These are phyloP conservation scores for Camelina sativa DNA, from an alignment of 345 rosid species.

Conservation along the genomic window DNA sequence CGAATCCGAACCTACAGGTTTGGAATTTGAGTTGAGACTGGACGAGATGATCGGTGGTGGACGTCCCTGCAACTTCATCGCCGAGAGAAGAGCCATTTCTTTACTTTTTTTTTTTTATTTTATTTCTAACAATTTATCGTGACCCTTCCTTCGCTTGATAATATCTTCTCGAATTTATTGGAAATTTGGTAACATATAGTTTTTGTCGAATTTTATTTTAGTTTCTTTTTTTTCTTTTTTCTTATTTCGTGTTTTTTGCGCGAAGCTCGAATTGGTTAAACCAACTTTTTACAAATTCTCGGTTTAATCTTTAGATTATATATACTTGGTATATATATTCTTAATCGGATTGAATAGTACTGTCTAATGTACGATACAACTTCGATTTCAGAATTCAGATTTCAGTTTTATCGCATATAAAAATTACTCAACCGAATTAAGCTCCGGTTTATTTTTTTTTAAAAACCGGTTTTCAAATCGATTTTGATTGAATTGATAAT, in stretches of 20 bases:
- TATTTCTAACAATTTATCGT: constrained; percentile 21
- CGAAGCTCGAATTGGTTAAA: background rate
- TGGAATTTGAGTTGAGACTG: constrained; percentile 34
- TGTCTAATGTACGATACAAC: background rate
- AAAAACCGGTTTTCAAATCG: too few species aligned
- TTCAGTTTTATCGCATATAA: background rate
- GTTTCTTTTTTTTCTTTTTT: background rate
- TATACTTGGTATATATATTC: background rate
- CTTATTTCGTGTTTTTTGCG: too few species aligned
- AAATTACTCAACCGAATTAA: background rate
- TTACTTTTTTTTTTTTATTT: background rate
- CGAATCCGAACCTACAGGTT: constrained; percentile 36
- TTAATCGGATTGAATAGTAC: background rate
- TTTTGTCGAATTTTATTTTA: background rate
- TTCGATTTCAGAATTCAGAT: background rate
- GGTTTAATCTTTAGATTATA: background rate
- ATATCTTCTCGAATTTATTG: constrained; percentile 20
- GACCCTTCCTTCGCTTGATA: constrained; percentile 23
- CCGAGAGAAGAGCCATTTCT: constrained; percentile 55
- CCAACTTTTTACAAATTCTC: background rate
- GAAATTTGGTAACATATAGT: too few species aligned
- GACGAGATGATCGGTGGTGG: constrained; percentile 43
- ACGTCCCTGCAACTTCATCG: constrained; percentile 50
- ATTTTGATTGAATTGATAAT: background rate
- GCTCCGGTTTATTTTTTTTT: background rate